Percentiles rank a stretch among this genome's conserved stretches.
These are phyloP conservation scores for Ogataea nonfermentans DNA, from an alignment of 805 yeast species.

Conservation along the genomic window DNA sequence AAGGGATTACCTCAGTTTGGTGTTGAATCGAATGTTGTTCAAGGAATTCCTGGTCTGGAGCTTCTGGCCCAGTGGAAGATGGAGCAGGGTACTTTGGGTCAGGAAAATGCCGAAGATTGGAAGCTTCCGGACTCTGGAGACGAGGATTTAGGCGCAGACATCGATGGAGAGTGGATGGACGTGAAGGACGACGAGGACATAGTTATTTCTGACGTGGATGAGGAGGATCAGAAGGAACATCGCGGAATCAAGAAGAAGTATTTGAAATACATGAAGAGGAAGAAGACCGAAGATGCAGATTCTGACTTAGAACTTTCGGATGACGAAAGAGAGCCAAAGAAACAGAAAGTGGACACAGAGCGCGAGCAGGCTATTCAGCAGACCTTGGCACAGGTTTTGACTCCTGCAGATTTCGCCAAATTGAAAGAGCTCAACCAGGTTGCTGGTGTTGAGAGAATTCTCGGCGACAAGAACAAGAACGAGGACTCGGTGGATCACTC, in stretches of 20 bases:
- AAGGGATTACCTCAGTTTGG: slow-evolving; percentile 64
- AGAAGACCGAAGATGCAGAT: slow-evolving; percentile 35
- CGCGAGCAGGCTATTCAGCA: slow-evolving; percentile 55
- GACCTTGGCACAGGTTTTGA: slow-evolving; percentile 55
- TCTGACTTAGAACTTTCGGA: slow-evolving; percentile 54
- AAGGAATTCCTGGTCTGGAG: slow-evolving; percentile 90
- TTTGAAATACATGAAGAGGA: slow-evolving; percentile 34
- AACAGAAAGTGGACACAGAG: slow-evolving; percentile 32
- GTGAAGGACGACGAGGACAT: slow-evolving; percentile 81
- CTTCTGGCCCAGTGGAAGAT: slow-evolving; percentile 82
- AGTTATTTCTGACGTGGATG: slow-evolving; percentile 46
- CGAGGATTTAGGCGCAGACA: slow-evolving; percentile 51
- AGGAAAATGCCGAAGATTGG: slow-evolving; percentile 58
- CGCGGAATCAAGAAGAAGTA: slow-evolving; percentile 36
- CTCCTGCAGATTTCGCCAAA: slow-evolving; percentile 98
- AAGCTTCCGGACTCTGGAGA: slow-evolving; percentile 59
- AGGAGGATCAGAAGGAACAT: slow-evolving; percentile 34
- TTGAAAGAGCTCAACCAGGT: slow-evolving; percentile 80
- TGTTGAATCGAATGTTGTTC: slow-evolving; percentile 58
- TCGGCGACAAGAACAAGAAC: slow-evolving; percentile 57
- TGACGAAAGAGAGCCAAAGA: slow-evolving; percentile 38
- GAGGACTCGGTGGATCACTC: slow-evolving; percentile 87
- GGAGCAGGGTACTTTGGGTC: slow-evolving; percentile 53
- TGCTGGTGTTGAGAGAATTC: slow-evolving; percentile 79
- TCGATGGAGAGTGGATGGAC: slow-evolving; percentile 91